Conservation (phyloP, 2,329 filamentous ascomycete species). For the Pseudohalonectria lignicola region DNA sequence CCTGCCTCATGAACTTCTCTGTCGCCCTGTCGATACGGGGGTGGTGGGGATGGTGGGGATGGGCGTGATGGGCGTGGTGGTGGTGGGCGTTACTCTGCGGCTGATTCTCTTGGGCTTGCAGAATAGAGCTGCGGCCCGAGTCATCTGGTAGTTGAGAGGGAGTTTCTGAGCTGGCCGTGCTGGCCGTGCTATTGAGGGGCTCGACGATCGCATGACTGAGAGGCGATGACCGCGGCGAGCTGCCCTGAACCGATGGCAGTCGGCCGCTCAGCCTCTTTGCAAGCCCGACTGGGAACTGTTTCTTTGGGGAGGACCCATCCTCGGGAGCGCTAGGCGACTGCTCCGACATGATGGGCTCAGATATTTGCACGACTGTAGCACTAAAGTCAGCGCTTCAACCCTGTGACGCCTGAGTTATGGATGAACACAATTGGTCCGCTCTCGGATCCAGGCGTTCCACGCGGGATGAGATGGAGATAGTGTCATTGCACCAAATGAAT, state of each 20-base stretch:
- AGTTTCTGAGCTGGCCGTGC: slow-evolving; percentile 14
- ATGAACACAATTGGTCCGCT: not conserved
- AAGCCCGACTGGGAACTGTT: slow-evolving; percentile 31
- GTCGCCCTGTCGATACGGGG: slow-evolving; percentile 23
- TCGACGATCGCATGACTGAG: slow-evolving; percentile 25
- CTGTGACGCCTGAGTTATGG: not conserved
- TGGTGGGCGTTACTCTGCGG: slow-evolving; percentile 3
- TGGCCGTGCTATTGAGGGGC: slow-evolving; percentile 12
- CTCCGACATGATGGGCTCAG: slow-evolving; percentile 27
- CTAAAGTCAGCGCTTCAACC: not conserved
- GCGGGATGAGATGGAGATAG: not conserved
- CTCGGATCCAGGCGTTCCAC: not conserved
- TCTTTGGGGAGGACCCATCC: slow-evolving; percentile 24
- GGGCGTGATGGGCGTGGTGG: slow-evolving; percentile 17
- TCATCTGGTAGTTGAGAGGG: slow-evolving; percentile 16
- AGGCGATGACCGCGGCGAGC: slow-evolving; percentile 33
- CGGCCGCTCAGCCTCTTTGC: slow-evolving; percentile 33
- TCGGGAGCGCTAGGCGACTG: slow-evolving; percentile 16
- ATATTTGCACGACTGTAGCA: slow-evolving; percentile 43
- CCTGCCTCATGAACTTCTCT: slow-evolving; percentile 57
- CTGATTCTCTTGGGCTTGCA: not conserved
- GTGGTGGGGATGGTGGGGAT: slow-evolving; percentile 25
- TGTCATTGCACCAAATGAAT: not conserved
- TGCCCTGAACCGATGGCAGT: slow-evolving; percentile 18
- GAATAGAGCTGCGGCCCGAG: not conserved